Conservation (phyloP, 2,329 filamentous ascomycete genomes). For the Pezicula carpinea region DNA sequence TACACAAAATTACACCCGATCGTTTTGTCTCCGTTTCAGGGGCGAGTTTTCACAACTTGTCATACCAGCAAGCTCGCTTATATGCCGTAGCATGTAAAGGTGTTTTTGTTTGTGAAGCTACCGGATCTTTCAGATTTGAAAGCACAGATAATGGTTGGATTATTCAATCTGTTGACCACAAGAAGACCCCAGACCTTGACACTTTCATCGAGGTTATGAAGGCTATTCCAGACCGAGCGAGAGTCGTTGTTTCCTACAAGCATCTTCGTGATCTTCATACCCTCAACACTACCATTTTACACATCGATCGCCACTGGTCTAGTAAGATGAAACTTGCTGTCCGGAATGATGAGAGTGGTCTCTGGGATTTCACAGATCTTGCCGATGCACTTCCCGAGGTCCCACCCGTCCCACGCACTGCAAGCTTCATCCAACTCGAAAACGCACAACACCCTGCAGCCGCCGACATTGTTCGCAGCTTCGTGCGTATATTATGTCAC, state of each 20-base stretch:
- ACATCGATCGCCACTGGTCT: constrained; percentile 93
- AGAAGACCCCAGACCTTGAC: constrained; percentile 81
- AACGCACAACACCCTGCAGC: constrained; percentile 84
- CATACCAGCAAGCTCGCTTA: constrained; percentile 94
- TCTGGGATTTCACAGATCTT: constrained; percentile 93
- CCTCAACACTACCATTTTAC: constrained; percentile 85
- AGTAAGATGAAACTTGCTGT: constrained; percentile 90
- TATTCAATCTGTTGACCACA: constrained; percentile 86
- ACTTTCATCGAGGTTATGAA: constrained; percentile 90
- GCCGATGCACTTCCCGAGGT: constrained; percentile 74
- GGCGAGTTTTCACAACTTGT: constrained; percentile 91
- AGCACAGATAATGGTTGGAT: constrained; percentile 90
- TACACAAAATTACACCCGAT: constrained; percentile 93
- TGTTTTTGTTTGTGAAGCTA: constrained; percentile 91
- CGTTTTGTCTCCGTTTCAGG: constrained; percentile 93
- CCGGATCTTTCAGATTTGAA: constrained; percentile 92
- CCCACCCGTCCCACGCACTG: constrained; percentile 67
- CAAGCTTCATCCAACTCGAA: constrained; percentile 87
- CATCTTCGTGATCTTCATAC: constrained; percentile 94
- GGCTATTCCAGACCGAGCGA: constrained; percentile 72
- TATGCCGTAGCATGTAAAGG: constrained; percentile 91
- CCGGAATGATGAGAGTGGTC: constrained; percentile 80
- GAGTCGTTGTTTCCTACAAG: constrained; percentile 92
- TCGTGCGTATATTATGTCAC: constrained; percentile 86
- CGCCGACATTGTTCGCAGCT: constrained; percentile 90